phyloP scores from a whole-genome alignment of 2,329 filamentous ascomycete species.

The Microdochium paspali region DNA sequence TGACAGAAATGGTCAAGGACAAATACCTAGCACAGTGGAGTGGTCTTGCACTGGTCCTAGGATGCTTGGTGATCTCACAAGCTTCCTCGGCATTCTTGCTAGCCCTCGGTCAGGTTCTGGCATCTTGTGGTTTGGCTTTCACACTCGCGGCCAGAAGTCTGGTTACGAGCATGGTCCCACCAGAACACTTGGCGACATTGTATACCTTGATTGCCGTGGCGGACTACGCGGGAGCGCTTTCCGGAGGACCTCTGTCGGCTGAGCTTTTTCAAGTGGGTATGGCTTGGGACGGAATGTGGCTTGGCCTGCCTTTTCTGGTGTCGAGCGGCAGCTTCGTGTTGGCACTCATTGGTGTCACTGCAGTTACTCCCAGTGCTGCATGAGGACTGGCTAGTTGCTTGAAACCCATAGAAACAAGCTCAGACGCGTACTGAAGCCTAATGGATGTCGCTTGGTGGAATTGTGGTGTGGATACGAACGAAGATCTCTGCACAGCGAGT shows the following conservation, averaged over 20 bases:
- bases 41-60: constrained; percentile 5
- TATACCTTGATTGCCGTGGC: constrained; percentile 7
- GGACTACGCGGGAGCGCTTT: constrained; percentile 3
- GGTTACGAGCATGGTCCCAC: constrained; percentile 6
- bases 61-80: constrained; percentile 5
- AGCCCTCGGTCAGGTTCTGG: constrained; percentile 4
- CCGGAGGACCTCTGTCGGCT: neutral
- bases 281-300: too few relatives aligned
- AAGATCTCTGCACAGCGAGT: too few relatives aligned
- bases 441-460: too few relatives aligned
- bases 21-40: constrained; percentile 6
- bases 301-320: too few relatives aligned
- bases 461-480: too few relatives aligned
- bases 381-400: too few relatives aligned
- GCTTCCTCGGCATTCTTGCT: constrained; percentile 2
- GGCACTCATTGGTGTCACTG: too few relatives aligned
- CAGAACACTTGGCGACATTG: constrained; percentile 4
- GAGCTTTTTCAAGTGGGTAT: too few relatives aligned
- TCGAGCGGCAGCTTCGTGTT: neutral
- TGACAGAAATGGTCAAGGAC: constrained; percentile 6
- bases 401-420: too few relatives aligned
- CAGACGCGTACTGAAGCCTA: too few relatives aligned
- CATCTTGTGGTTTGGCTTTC: constrained; percentile 5
- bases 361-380: too few relatives aligned
- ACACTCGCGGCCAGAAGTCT: constrained; percentile 7